A percentile compares a stretch with the other conserved stretches of the same genome.
Conservation (phyloP, 441 rosid genomes). For the Erodium trifolium region DNA sequence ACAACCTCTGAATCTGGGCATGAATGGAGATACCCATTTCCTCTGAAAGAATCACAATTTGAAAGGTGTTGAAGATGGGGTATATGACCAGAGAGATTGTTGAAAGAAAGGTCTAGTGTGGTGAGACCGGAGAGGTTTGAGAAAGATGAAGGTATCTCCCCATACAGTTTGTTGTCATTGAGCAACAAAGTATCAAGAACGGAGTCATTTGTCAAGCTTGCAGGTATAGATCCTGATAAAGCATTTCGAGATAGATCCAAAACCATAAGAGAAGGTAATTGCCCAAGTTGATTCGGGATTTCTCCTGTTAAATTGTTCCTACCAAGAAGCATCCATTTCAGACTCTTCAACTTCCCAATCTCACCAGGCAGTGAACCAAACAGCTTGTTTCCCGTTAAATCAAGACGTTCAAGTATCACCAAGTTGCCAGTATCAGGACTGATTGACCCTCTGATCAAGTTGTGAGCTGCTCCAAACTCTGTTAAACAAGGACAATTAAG, state of each 20-base stretch:
- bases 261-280: conserved; percentile 31
- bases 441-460: conserved; percentile 43
- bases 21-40: conserved; percentile 28
- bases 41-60: conserved; percentile 35
- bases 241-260: conserved; percentile 54
- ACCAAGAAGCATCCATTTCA: conserved; percentile 39
- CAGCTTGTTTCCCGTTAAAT: conserved; percentile 40
- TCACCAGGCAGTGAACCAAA: conserved; percentile 41
- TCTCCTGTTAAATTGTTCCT: conserved; percentile 41
- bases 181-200: conserved; percentile 40
- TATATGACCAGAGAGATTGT: conserved; percentile 49
- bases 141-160: conserved; percentile 47
- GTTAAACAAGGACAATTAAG: conserved; percentile 29
- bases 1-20: conserved; percentile 24
- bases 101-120: conserved; percentile 43
- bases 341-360: conserved; percentile 33
- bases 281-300: conserved; percentile 43
- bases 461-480: conserved; percentile 46
- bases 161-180: conserved; percentile 43
- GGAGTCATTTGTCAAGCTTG: conserved; percentile 31
- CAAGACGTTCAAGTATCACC: conserved; percentile 36
- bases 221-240: conserved; percentile 47
- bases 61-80: conserved; percentile 27
- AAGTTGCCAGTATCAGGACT: conserved; percentile 34
- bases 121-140: conserved; percentile 36